Evolutionary conservation across 148 eudicot species (phyloP).

Genomic region (Spergularia marina): DNA sequence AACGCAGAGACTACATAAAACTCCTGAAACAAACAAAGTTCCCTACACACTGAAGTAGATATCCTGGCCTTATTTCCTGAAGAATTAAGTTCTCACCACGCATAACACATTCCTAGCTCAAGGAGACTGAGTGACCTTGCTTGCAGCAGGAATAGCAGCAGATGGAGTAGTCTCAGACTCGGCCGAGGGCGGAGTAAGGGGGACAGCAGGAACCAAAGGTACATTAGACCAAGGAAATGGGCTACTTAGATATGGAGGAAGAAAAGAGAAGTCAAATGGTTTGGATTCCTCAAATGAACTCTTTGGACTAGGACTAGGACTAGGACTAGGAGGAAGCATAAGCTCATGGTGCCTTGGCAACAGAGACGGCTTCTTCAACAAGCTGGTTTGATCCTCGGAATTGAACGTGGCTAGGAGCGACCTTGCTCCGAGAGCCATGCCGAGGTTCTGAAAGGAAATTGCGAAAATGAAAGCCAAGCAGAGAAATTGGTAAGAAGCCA

Average conservation of each 20-base stretch:
- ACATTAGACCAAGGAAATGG: slow-evolving; percentile 12
- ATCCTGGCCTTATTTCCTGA: too few relatives aligned
- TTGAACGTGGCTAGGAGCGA: background rate
- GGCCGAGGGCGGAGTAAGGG: slow-evolving; percentile 10
- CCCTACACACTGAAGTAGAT: too few relatives aligned
- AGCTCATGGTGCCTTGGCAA: too few relatives aligned
- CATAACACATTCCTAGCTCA: background rate
- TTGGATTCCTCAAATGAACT: slow-evolving; percentile 5
- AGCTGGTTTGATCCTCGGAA: background rate
- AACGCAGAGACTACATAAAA: too few relatives aligned
- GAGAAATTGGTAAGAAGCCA: slow-evolving; percentile 18
- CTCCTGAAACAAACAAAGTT: too few relatives aligned
- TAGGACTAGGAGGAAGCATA: background rate
- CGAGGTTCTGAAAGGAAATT: background rate
- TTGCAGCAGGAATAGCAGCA: background rate
- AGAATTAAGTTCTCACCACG: too few relatives aligned
- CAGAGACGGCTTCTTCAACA: background rate
- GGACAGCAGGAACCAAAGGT: slow-evolving; percentile 2
- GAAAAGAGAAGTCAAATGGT: background rate
- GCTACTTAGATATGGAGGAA: slow-evolving; percentile 15
- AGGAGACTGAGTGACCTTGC: slow-evolving; percentile 5
- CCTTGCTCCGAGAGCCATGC: slow-evolving; percentile 7
- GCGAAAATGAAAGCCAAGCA: slow-evolving; percentile 13
- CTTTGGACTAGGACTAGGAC: background rate
- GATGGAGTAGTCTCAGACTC: background rate